These are phyloP conservation scores for Pseudotsuga menziesii DNA, from an alignment of 75 land plant species.

Conservation along the genomic window DNA sequence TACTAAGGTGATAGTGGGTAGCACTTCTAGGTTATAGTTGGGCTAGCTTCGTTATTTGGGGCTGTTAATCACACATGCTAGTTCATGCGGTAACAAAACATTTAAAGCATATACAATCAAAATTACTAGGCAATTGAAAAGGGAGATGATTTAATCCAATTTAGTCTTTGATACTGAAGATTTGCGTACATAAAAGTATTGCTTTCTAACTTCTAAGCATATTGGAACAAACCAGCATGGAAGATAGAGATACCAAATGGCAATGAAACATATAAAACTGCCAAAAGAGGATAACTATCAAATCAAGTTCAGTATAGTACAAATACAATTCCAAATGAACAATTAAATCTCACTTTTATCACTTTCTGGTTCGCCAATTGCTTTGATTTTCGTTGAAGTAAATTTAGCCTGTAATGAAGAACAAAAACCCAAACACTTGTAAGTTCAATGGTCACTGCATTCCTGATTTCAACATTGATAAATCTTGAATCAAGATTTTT, in stretches of 20 bases:
- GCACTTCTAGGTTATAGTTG: no score
- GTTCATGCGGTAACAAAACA: neutral
- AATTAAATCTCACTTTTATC: neutral
- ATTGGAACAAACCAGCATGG: neutral
- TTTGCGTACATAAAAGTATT: neutral
- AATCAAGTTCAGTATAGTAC: neutral
- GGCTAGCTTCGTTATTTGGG: no score
- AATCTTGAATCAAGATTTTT: neutral
- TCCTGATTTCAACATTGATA: neutral
- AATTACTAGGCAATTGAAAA: neutral
- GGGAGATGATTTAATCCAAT: neutral
- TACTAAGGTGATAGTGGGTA: no score
- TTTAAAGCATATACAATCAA: neutral
- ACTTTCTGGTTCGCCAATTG: constrained; percentile 1
- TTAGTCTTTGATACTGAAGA: neutral
- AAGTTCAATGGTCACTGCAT: neutral
- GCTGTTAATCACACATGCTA: no score
- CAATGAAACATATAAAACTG: neutral
- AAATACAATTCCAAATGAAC: neutral
- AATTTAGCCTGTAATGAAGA: neutral
- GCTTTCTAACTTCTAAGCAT: neutral
- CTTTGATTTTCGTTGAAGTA: constrained; percentile 1
- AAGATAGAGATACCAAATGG: constrained; percentile 1
- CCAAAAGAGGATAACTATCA: neutral
- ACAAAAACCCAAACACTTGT: neutral